phyloP scores from a whole-genome alignment of 1,139 yeast species.

The Suhomyces bribrorum region DNA sequence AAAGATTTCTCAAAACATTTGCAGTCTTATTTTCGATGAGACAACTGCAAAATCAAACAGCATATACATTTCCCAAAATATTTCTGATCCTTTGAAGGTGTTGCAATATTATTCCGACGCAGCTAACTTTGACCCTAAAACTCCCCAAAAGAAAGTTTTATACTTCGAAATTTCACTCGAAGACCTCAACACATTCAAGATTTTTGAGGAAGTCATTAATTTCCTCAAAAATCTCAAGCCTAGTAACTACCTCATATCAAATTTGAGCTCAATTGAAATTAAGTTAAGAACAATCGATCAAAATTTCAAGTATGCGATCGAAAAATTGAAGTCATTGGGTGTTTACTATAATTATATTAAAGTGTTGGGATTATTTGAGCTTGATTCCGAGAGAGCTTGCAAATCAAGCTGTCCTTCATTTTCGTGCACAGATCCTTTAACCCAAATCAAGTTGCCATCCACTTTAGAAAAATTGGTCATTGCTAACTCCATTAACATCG shows the following conservation, averaged over 20 bases:
- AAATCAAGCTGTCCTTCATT: neutral
- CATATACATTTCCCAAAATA: constrained; percentile 10
- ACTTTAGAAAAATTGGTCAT: constrained; percentile 13
- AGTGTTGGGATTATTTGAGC: constrained; percentile 14
- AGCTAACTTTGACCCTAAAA: constrained; percentile 2
- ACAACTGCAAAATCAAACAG: neutral
- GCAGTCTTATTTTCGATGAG: neutral
- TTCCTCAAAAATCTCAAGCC: constrained; percentile 5
- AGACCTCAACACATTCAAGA: constrained; percentile 7
- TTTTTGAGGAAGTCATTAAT: constrained; percentile 10
- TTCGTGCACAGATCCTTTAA: neutral
- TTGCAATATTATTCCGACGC: constrained; percentile 7
- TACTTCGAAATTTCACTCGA: constrained; percentile 12
- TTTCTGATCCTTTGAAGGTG: constrained; percentile 7
- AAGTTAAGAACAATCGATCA: constrained; percentile 7
- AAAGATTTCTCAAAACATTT: constrained; percentile 3
- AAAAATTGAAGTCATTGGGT: constrained; percentile 9
- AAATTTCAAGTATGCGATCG: constrained; percentile 10
- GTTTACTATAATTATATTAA: constrained; percentile 10
- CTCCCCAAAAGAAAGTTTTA: constrained; percentile 6
- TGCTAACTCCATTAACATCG: constrained; percentile 15
- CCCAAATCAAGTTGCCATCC: constrained; percentile 11
- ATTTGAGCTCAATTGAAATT: constrained; percentile 11
- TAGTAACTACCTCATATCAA: constrained; percentile 4
- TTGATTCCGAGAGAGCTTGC: constrained; percentile 8